Evolutionary conservation across 2,329 filamentous ascomycete species (phyloP).

Genomic region (Colletotrichum siamense): DNA sequence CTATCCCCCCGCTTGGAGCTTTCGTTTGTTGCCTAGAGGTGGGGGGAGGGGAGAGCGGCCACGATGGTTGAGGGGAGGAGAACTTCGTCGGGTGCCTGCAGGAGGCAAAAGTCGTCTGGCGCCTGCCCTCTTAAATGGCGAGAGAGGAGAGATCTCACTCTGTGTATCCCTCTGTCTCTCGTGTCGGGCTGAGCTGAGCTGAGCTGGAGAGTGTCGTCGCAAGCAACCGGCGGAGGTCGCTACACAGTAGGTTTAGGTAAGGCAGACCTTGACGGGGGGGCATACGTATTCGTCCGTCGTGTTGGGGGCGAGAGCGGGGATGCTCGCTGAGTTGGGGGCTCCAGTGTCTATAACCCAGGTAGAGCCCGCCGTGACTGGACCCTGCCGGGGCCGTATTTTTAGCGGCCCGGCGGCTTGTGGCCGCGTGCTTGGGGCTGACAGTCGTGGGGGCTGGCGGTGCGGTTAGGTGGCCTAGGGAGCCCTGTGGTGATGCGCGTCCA

Average conservation of each 20-base stretch:
- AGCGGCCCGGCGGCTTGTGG: constrained; percentile 16
- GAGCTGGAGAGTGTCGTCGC: neutral
- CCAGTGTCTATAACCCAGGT: neutral
- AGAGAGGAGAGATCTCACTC: neutral
- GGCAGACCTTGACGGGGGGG: neutral
- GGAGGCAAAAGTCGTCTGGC: neutral
- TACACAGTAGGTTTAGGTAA: neutral
- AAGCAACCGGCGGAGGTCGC: neutral
- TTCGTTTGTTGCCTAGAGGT: neutral
- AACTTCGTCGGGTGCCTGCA: neutral
- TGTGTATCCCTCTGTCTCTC: neutral
- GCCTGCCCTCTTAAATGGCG: neutral
- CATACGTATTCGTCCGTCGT: neutral
- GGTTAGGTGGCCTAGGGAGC: neutral
- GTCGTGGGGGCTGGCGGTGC: constrained; percentile 4
- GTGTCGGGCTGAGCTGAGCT: neutral
- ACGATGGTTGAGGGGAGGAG: neutral
- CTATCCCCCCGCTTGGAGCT: neutral
- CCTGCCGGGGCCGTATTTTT: constrained; percentile 19
- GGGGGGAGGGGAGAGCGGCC: neutral
- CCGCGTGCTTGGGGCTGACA: constrained; percentile 11
- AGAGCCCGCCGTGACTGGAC: neutral
- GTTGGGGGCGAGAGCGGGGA: constrained; percentile 1
- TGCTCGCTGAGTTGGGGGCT: neutral
- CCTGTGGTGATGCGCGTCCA: neutral